Evolutionary conservation across 2,329 filamentous ascomycete species (phyloP), one percentile per base, ranked within the genome.

Genomic region (Penicillium sp.): DNA sequence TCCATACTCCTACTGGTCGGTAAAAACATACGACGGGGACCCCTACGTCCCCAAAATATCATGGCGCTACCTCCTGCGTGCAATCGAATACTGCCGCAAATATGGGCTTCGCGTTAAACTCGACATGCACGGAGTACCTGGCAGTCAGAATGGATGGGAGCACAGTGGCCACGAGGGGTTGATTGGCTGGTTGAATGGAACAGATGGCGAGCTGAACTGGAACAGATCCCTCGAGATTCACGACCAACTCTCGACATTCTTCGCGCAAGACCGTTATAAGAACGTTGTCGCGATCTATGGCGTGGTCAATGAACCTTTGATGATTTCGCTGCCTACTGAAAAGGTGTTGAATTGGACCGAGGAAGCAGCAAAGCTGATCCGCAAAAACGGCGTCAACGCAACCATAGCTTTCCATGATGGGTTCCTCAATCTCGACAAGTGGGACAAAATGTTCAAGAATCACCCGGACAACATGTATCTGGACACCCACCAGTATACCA

Each of bases 401-500:
- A 80, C 84, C 21, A 72, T 97, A 41, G 83, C 94, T 26, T 93
- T 98, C 58, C 91, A 90, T 39, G 93, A 98, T 66, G 93, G 93
- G 16, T 98, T 98, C 73, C 80, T 94, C 69, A 91, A 91, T 8
- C 78, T 97, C 4, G 76, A 77, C 51, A 91, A 94, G 59, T 98
- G 93, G 93, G 83, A 95, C 63, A 87, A 87, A 27, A 77, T 86
- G 62, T 78, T 97, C 53, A 79, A 84, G 52, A 75, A 77, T 15
- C 78, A 86, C 59, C 75, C 83, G 32, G 78, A 83, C 49, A 60
- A 64, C 15, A 74, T 97, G 50, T 79, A 94, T 13, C 80, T 98
- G n/a, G 93, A 98, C 67, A 93, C 94, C 25, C 93, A 98, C 69
- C 91, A 97, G 67, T 98, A 98, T 66, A 87, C 94, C 59, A 96